phyloP scores from a whole-genome alignment of 2,329 filamentous ascomycete genomes.

The Cryphonectria japonica region DNA sequence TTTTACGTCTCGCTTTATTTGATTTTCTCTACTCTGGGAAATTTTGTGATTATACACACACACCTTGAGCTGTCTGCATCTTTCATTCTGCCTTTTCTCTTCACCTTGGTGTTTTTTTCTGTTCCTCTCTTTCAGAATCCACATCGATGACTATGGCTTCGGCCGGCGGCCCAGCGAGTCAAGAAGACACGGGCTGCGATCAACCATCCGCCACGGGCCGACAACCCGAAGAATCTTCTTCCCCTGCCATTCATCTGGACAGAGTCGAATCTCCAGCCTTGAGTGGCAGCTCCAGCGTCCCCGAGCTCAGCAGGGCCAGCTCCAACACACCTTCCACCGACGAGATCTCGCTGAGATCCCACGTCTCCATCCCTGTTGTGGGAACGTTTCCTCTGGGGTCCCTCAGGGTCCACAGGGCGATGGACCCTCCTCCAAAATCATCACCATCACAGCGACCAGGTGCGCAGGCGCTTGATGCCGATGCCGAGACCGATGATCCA shows the following conservation, averaged over 20 bases:
- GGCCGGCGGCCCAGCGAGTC: conserved; percentile 15
- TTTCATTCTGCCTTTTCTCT: neutral
- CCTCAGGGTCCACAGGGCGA: conserved; percentile 44
- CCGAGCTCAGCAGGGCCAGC: conserved; percentile 42
- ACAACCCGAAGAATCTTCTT: conserved; percentile 7
- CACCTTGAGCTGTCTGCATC: neutral
- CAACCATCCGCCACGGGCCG: conserved; percentile 7
- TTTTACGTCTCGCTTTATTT: neutral
- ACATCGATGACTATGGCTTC: conserved; percentile 14
- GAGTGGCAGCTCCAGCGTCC: conserved; percentile 27
- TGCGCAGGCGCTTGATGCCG: neutral
- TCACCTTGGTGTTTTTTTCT: neutral
- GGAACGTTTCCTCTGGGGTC: conserved; percentile 48
- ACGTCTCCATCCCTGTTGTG: conserved; percentile 43
- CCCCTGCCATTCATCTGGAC: conserved; percentile 1
- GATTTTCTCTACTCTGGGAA: neutral
- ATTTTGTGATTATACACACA: neutral
- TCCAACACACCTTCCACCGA: conserved; percentile 37
- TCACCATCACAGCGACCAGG: conserved; percentile 30
- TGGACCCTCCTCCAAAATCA: conserved; percentile 32
- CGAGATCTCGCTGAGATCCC: conserved; percentile 36
- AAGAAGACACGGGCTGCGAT: neutral
- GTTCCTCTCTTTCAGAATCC: neutral
- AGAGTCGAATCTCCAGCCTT: conserved; percentile 5
- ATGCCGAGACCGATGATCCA: conserved; percentile 2